Conservation (phyloP, 192 early-diverging fungal genomes). For the Oehlia diaphana region DNA sequence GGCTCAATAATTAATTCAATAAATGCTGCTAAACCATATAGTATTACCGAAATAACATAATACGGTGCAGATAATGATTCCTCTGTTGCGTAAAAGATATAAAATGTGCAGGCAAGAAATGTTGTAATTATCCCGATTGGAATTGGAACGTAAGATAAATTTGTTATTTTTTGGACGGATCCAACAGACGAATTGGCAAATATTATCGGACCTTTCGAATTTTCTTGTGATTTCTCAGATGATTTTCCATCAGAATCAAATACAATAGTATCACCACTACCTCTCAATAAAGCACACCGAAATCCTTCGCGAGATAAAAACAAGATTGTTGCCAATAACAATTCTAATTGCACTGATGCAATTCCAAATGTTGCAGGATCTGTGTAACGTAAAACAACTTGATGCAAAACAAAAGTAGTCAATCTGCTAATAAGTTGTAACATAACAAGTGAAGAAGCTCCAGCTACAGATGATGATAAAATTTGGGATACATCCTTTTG, state of each 20-base stretch:
- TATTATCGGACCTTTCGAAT: conserved; percentile 21
- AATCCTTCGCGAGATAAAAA: conserved; percentile 89
- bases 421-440: conserved; percentile 75
- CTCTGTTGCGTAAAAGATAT: conserved; percentile 43
- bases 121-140: conserved; percentile 62
- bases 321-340: conserved; percentile 84
- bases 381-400: conserved; percentile 70
- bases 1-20: conserved; percentile 87
- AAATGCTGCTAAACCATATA: conserved; percentile 76
- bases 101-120: conserved; percentile 52
- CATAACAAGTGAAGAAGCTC: conserved; percentile 72
- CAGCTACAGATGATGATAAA: conserved; percentile 63
- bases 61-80: conserved; percentile 37
- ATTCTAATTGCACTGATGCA: conserved; percentile 80
- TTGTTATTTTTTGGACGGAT: conserved; percentile 59
- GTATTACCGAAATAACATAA: conserved; percentile 52
- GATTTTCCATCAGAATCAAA: neutral
- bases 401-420: conserved; percentile 82
- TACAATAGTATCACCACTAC: conserved; percentile 31
- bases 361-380: conserved; percentile 77
- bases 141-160: conserved; percentile 73
- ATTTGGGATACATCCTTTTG: conserved; percentile 36
- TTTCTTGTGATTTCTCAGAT: conserved; percentile 32
- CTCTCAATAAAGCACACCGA: conserved; percentile 69
- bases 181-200: conserved; percentile 20